Evolutionary conservation across 2,329 filamentous ascomycete genomes (phyloP).

Genomic region (Tolypocladium album): DNA sequence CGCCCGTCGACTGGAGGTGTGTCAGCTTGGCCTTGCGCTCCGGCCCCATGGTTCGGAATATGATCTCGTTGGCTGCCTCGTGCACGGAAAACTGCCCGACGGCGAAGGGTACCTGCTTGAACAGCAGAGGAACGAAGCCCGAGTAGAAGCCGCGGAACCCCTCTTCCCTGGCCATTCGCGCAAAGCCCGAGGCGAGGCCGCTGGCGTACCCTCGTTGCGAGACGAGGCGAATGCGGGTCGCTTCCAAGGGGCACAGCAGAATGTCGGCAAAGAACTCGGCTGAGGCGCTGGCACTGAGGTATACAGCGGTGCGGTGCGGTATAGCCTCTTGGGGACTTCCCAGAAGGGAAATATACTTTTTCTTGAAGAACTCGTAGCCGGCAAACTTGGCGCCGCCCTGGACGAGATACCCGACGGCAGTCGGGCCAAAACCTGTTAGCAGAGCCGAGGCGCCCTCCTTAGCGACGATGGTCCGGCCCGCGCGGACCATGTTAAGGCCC

Average conservation of each 20-base stretch:
- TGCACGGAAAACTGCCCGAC: constrained; percentile 92
- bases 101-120: constrained; percentile 88
- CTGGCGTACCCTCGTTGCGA: constrained; percentile 69
- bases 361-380: constrained; percentile 92
- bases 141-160: constrained; percentile 80
- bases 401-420: constrained; percentile 78
- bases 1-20: constrained; percentile 61
- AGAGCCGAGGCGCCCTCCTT: constrained; percentile 72
- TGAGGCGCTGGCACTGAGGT: constrained; percentile 59
- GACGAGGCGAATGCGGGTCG: constrained; percentile 67
- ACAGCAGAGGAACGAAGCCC: constrained; percentile 76
- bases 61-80: constrained; percentile 73
- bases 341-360: constrained; percentile 63
- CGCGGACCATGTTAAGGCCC: constrained; percentile 72
- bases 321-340: constrained; percentile 39
- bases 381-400: constrained; percentile 88
- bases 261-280: constrained; percentile 69
- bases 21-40: constrained; percentile 57
- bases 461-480: constrained; percentile 65
- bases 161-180: constrained; percentile 65
- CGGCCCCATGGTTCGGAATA: constrained; percentile 59
- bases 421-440: constrained; percentile 75
- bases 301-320: constrained; percentile 44
- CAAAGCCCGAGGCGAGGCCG: constrained; percentile 61
- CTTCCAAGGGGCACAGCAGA: constrained; percentile 82